phyloP scores from a whole-genome alignment of 148 eudicot species.

The Spergularia marina region DNA sequence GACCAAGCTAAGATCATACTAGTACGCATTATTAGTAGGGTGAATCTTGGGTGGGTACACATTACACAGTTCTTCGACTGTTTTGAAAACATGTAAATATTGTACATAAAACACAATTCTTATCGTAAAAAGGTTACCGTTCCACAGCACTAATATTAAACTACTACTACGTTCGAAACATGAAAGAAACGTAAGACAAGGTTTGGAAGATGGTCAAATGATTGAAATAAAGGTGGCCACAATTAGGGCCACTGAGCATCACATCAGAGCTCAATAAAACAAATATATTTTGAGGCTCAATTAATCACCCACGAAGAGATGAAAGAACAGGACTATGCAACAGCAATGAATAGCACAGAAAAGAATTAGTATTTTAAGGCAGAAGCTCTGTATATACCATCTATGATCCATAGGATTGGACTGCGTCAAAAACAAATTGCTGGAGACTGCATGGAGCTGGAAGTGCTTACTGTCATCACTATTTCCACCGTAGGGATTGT shows the following conservation, averaged over 20 bases:
- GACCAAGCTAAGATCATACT: no score
- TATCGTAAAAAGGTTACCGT: no score
- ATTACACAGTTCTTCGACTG: no score
- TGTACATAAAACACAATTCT: no score
- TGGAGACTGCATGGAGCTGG: not conserved
- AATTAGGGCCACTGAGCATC: not conserved
- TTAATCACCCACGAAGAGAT: not conserved
- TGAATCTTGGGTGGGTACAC: no score
- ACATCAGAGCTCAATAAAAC: conserved; percentile 1
- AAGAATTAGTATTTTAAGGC: conserved; percentile 17
- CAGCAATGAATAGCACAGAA: conserved; percentile 17
- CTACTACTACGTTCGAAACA: not conserved
- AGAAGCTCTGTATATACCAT: conserved; percentile 1
- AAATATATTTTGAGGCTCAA: not conserved
- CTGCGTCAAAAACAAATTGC: conserved; percentile 10
- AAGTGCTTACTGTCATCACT: conserved; percentile 7
- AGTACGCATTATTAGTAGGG: no score
- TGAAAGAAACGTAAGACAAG: not conserved
- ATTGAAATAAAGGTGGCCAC: conserved; percentile 1
- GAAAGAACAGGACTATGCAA: conserved; percentile 10
- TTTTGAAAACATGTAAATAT: no score
- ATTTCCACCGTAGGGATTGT: conserved; percentile 78
- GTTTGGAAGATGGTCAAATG: not conserved
- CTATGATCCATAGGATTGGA: not conserved
- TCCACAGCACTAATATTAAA: not conserved